These are phyloP conservation scores for Cladosporium sp. DNA, from an alignment of 2,329 filamentous ascomycete genomes.

Conservation along the genomic window DNA sequence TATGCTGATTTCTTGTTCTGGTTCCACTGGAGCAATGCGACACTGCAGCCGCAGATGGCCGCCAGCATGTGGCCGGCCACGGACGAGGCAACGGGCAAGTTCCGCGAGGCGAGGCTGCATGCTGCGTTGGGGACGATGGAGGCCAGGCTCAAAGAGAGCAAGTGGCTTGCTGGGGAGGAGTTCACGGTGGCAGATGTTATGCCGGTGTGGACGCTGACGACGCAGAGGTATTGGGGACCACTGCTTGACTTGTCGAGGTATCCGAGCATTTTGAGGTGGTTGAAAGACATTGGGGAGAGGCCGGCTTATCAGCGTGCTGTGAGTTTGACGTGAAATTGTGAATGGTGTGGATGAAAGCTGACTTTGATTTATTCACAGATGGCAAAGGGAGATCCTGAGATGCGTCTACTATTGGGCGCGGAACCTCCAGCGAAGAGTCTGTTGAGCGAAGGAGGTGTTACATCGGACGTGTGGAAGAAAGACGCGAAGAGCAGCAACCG, in stretches of 20 bases:
- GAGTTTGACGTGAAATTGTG: background rate
- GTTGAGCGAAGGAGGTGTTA: slow-evolving; percentile 24
- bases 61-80: slow-evolving; percentile 34
- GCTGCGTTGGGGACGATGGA: slow-evolving; percentile 52
- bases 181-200: slow-evolving; percentile 70
- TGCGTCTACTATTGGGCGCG: slow-evolving; percentile 27
- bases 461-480: slow-evolving; percentile 29
- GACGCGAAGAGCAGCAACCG: slow-evolving; percentile 4
- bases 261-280: slow-evolving; percentile 33
- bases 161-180: slow-evolving; percentile 62
- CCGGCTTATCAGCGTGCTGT: slow-evolving; percentile 34
- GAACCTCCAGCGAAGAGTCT: slow-evolving; percentile 26
- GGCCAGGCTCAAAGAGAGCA: slow-evolving; percentile 48
- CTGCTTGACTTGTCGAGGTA: slow-evolving; percentile 31
- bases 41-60: slow-evolving; percentile 43
- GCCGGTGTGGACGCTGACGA: slow-evolving; percentile 62
- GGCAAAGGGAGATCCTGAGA: slow-evolving; percentile 38
- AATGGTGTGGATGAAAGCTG: background rate
- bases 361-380: slow-evolving; percentile 22
- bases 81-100: slow-evolving; percentile 37
- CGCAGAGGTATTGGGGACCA: slow-evolving; percentile 57
- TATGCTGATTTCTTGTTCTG: slow-evolving; percentile 67
- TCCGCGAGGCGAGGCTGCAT: slow-evolving; percentile 40
- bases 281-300: slow-evolving; percentile 33
- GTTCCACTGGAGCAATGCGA: slow-evolving; percentile 48